These are phyloP conservation scores for Penicillium cataractarum DNA, from an alignment of 495 filamentous ascomycete genomes.

Conservation along the genomic window DNA sequence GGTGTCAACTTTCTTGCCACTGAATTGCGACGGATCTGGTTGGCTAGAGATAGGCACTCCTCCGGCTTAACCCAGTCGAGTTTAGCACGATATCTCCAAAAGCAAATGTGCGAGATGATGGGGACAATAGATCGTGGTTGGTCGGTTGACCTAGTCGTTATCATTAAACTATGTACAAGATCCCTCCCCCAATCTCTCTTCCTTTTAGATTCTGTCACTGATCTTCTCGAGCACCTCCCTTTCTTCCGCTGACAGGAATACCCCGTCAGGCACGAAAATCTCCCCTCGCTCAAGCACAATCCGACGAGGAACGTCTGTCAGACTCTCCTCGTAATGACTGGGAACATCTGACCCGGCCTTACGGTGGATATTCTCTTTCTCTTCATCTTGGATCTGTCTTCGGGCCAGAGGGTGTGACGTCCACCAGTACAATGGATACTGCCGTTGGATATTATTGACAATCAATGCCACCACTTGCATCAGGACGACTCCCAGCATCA, in stretches of 20 bases:
- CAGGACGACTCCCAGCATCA: constrained; percentile 64
- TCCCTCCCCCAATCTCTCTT: neutral
- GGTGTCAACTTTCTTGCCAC: constrained; percentile 21
- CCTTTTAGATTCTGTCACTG: constrained; percentile 35
- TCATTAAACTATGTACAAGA: neutral
- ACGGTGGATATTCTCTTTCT: constrained; percentile 25
- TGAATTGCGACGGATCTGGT: neutral
- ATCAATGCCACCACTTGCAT: constrained; percentile 70
- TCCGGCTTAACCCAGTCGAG: neutral
- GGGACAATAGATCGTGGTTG: neutral
- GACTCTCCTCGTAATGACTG: constrained; percentile 33
- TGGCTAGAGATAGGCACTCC: constrained; percentile 3
- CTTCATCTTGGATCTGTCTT: constrained; percentile 28
- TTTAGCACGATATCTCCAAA: neutral
- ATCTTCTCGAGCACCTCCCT: constrained; percentile 35
- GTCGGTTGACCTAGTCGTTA: neutral
- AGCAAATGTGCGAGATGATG: neutral
- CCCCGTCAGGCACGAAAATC: constrained; percentile 38
- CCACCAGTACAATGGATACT: constrained; percentile 80
- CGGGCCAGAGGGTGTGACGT: constrained; percentile 38
- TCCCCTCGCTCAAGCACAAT: constrained; percentile 37
- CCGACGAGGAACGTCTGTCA: constrained; percentile 32
- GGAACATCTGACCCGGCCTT: constrained; percentile 24
- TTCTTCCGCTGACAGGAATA: constrained; percentile 41
- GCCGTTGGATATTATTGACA: constrained; percentile 75